Conservation (phyloP, 1,284 basidiomycete genomes). For the Tausonia pullulans region DNA sequence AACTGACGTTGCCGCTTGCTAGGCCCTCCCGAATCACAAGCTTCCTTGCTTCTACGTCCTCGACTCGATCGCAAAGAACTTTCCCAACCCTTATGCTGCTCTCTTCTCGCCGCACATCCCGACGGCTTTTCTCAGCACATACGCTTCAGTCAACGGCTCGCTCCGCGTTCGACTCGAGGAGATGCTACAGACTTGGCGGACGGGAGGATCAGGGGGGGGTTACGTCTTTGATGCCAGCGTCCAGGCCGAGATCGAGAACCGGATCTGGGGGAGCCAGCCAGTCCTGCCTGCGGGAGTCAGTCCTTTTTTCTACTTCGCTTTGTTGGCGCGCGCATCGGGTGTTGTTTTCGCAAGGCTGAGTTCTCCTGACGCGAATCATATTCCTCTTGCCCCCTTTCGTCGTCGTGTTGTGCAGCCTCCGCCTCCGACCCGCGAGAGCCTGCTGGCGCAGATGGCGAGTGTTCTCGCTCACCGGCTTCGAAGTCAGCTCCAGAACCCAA, state of each 20-base stretch:
- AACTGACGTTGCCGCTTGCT: constrained; percentile 17
- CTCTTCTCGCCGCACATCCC: constrained; percentile 59
- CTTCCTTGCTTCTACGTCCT: constrained; percentile 89
- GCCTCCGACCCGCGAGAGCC: too few species aligned
- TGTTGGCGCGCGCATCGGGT: too few species aligned
- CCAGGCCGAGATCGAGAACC: constrained; percentile 57
- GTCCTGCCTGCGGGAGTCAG: not conserved
- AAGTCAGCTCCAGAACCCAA: too few species aligned
- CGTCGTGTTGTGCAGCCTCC: too few species aligned
- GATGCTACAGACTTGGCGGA: constrained; percentile 85
- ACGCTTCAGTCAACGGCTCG: constrained; percentile 64
- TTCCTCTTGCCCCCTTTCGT: too few species aligned
- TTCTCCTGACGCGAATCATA: too few species aligned
- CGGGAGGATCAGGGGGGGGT: constrained; percentile 61
- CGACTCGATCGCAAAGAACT: constrained; percentile 93
- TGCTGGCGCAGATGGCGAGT: too few species aligned
- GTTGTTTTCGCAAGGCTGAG: too few species aligned
- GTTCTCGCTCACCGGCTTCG: too few species aligned
- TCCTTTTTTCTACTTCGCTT: too few species aligned
- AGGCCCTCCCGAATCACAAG: constrained; percentile 88
- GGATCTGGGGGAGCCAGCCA: constrained; percentile 27
- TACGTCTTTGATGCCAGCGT: constrained; percentile 68
- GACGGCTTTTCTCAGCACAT: constrained; percentile 69
- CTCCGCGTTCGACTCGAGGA: constrained; percentile 91
- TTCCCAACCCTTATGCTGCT: constrained; percentile 76